phyloP scores from a whole-genome alignment of 805 yeast species.

The Starmerella scarabaei region DNA sequence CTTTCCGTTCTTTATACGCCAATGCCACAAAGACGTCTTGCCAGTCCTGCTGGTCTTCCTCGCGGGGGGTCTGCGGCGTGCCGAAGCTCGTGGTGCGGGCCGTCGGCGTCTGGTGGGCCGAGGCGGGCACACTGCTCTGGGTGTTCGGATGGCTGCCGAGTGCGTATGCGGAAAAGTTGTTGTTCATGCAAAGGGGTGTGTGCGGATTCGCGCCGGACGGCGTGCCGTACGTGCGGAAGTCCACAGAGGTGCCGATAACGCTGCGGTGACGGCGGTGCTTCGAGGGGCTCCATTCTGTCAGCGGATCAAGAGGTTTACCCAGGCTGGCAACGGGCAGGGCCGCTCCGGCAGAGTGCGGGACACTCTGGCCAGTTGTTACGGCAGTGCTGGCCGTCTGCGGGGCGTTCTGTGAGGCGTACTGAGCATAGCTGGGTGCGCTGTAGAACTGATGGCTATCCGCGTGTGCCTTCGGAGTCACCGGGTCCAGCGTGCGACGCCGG shows the following conservation, averaged over 20 bases:
- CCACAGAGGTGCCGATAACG: conserved; percentile 12
- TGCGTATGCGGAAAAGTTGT: background rate
- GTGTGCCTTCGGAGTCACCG: no score
- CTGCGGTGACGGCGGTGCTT: conserved; percentile 16
- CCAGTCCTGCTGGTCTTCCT: conserved; percentile 3
- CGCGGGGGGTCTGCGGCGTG: background rate
- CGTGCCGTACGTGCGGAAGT: conserved; percentile 4
- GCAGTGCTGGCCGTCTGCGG: no score
- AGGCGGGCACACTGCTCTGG: background rate
- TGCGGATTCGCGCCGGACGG: background rate
- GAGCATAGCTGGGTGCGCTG: background rate
- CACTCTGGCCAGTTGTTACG: no score
- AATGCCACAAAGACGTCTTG: conserved; percentile 26
- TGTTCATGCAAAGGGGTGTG: background rate
- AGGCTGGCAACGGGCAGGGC: no score
- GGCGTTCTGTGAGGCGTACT: background rate
- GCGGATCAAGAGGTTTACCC: background rate
- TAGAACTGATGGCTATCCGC: background rate
- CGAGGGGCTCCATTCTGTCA: conserved; percentile 1
- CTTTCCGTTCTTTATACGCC: conserved; percentile 28
- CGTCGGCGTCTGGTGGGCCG: background rate
- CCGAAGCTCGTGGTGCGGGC: background rate
- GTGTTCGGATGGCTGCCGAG: background rate
- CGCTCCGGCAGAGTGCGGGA: background rate
- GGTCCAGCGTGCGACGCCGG: background rate